phyloP scores from a whole-genome alignment of 805 yeast genomes.

The Teunomyces stri region DNA sequence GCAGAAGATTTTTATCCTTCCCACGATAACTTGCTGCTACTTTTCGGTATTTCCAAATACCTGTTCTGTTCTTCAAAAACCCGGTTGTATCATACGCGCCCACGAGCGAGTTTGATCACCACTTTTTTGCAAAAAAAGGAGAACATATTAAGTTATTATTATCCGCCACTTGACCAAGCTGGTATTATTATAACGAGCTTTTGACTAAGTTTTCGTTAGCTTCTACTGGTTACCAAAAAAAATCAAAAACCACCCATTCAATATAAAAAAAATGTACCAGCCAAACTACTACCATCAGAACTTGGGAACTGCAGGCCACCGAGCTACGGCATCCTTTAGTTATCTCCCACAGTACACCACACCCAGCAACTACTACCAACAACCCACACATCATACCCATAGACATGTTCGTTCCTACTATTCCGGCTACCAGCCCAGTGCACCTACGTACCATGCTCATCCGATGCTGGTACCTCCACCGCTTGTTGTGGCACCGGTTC shows the following conservation, averaged over 20 bases:
- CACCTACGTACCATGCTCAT: not conserved
- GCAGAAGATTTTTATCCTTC: not conserved
- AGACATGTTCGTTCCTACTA: slow-evolving; percentile 4
- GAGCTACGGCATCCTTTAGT: slow-evolving; percentile 28
- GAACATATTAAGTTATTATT: slow-evolving; percentile 4
- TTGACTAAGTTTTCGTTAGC: slow-evolving; percentile 37
- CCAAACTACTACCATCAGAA: slow-evolving; percentile 18
- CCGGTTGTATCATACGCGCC: slow-evolving; percentile 1
- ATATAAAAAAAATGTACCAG: slow-evolving; percentile 13
- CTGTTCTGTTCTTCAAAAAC: slow-evolving; percentile 1
- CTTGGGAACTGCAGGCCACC: slow-evolving; percentile 40
- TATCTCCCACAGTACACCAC: slow-evolving; percentile 20
- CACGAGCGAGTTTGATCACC: not conserved
- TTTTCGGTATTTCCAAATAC: not conserved
- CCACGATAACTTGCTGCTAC: slow-evolving; percentile 1
- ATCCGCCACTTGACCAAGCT: slow-evolving; percentile 1
- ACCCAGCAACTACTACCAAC: slow-evolving; percentile 9
- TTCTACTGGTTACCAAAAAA: not conserved
- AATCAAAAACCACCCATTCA: not conserved
- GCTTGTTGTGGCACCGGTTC: not conserved
- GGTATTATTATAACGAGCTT: slow-evolving; percentile 28
- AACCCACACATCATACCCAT: slow-evolving; percentile 8
- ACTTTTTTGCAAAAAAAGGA: not conserved
- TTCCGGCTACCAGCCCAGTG: slow-evolving; percentile 12
- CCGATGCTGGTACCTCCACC: not conserved